Base-by-base conservation (phyloP, 768 basidiomycete genomes). In the Mycena albidolilacea region DNA sequence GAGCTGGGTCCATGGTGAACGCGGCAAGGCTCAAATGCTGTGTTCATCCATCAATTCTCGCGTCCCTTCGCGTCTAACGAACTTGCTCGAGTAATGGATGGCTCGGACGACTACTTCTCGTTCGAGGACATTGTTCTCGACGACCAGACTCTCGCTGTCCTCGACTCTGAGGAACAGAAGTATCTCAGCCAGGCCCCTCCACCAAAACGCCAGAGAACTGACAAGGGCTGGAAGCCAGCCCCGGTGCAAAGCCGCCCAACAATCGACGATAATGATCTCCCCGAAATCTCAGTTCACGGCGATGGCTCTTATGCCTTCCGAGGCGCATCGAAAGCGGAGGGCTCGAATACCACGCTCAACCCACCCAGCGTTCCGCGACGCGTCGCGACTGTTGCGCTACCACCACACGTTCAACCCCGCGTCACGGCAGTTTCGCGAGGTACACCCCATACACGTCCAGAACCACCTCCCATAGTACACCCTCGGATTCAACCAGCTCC, bases 101-200 rank as follows among this genome's bases (percentile, higher is more conserved):
- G 88, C 81, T 90, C 88, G 39, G 93, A 93, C 81, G 87, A 91
- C 78, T 91, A 91, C 79, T 50, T 50, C 48, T 55, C 59, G 38
- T 85, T 87, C 79, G 84, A 85, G 75, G 91, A 91, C 67, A 83
- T 92, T 72, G 84, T 89, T 54, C 81, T 94, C 52, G 92, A 94
- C 77, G 91, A 89, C 64, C 83, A 87, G 71, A 85, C 89, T 0
- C 80, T 93, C 62, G 91, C 92, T 11, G 81, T 86, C 38, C 85
- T 94, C 21, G 92, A 93, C 75, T 83, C 86, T 67, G 87, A 87
- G 67, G 93, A 94, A 74, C 81, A 85, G 77, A 81, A 84, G 73
- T 87, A 82, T 74, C 75, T 82, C 58, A 74, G 75, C 63, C 82
- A 82, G 77, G 70, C 74, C 62, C 65, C 72, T 41, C 87, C 86